A percentile compares a stretch with the other conserved stretches of the same genome.
phyloP scores from a whole-genome alignment of 129 eudicot species.

The Mikania micrantha region DNA sequence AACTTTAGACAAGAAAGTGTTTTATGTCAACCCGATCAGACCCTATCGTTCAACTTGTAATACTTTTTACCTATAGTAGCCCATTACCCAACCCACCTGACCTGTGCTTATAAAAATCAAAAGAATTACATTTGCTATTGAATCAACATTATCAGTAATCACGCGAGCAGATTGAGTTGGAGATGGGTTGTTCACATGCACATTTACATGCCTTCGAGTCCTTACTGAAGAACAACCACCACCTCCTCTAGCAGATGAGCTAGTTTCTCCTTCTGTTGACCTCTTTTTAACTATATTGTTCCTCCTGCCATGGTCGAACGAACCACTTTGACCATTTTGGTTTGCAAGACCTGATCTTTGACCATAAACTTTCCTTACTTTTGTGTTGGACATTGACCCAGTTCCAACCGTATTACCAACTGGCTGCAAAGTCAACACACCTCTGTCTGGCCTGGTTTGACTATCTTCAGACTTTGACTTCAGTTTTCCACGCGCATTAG shows the following conservation, averaged over 20 bases:
- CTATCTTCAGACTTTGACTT: constrained; percentile 21
- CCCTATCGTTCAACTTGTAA: not conserved
- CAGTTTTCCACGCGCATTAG: constrained; percentile 4
- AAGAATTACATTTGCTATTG: constrained; percentile 64
- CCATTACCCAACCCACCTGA: not conserved
- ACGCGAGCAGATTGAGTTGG: constrained; percentile 13
- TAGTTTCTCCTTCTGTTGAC: constrained; percentile 54
- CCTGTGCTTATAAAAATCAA: not conserved
- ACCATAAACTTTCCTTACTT: constrained; percentile 21
- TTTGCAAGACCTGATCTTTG: constrained; percentile 28
- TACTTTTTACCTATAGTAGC: not conserved
- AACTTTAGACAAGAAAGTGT: not conserved
- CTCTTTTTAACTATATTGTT: constrained; percentile 36
- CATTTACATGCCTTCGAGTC: constrained; percentile 40
- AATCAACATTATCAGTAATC: constrained; percentile 41
- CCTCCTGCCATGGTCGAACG: constrained; percentile 24
- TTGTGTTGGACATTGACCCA: constrained; percentile 14
- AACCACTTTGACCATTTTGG: constrained; percentile 31
- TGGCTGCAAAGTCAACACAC: not conserved
- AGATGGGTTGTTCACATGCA: constrained; percentile 22
- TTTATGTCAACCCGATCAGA: not conserved
- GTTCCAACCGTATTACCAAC: constrained; percentile 7
- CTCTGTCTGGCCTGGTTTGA: constrained; percentile 25
- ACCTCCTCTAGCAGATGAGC: constrained; percentile 44
- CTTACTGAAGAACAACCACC: constrained; percentile 34